Conservation (phyloP, 495 filamentous ascomycete species). For the Mycothermus thermophilus region DNA sequence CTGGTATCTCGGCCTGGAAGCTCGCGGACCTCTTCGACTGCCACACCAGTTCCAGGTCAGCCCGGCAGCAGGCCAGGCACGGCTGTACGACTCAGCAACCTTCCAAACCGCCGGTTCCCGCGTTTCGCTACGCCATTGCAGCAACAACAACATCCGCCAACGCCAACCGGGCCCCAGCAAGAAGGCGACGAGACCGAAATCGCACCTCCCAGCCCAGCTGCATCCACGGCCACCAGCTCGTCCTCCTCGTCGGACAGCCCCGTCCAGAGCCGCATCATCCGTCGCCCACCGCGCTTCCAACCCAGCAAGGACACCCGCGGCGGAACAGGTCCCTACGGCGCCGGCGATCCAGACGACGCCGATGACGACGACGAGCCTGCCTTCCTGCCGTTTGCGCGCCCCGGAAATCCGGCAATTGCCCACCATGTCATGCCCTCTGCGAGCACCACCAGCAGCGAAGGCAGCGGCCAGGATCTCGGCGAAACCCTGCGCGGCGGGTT, state of each 20-base stretch:
- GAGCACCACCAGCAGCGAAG: neutral
- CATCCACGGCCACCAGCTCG: constrained; percentile 17
- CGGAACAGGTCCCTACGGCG: constrained; percentile 10
- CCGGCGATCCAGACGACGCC: constrained; percentile 19
- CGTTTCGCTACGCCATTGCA: constrained; percentile 18
- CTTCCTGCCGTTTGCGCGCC: constrained; percentile 70
- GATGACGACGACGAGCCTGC: constrained; percentile 51
- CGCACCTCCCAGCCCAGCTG: constrained; percentile 23
- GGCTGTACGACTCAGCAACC: constrained; percentile 6
- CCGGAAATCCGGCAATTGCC: no score
- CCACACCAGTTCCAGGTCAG: constrained; percentile 35
- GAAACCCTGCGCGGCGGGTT: constrained; percentile 46
- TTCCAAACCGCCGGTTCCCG: constrained; percentile 19
- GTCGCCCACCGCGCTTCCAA: constrained; percentile 42
- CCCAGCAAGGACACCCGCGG: constrained; percentile 14
- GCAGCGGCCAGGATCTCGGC: constrained; percentile 38
- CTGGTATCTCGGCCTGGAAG: constrained; percentile 22
- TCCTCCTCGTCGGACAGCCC: constrained; percentile 31
- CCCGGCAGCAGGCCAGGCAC: constrained; percentile 3
- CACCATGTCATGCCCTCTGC: no score
- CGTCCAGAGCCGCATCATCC: constrained; percentile 40
- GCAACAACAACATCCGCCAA: constrained; percentile 1
- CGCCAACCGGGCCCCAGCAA: neutral
- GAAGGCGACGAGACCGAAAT: constrained; percentile 10
- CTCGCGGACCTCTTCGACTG: constrained; percentile 47